These are phyloP conservation scores for Hymenoscyphus albidus DNA, from an alignment of 2,329 filamentous ascomycete species.

Conservation along the genomic window DNA sequence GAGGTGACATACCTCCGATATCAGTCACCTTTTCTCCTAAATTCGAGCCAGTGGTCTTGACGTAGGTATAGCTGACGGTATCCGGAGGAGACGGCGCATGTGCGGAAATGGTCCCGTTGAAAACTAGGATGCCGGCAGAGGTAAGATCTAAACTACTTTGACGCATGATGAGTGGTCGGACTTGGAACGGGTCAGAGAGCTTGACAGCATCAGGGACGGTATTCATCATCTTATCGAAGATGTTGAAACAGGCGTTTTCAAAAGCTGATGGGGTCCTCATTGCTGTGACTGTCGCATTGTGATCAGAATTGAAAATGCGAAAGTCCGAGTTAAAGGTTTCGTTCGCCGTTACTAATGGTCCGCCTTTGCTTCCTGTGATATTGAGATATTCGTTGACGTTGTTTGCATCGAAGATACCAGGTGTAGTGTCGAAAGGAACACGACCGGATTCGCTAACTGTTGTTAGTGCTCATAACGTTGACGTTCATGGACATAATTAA, in stretches of 20 bases:
- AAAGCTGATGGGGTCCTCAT: conserved; percentile 18
- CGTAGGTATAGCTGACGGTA: conserved; percentile 18
- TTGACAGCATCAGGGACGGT: conserved; percentile 17
- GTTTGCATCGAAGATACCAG: conserved; percentile 16
- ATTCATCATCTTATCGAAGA: conserved; percentile 25
- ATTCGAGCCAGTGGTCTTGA: neutral
- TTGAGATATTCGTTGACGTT: conserved; percentile 18
- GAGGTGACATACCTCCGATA: neutral
- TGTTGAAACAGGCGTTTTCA: conserved; percentile 15
- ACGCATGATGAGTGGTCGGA: conserved; percentile 15
- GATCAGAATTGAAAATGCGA: conserved; percentile 19
- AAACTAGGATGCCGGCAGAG: conserved; percentile 11
- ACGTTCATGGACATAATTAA: neutral
- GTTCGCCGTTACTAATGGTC: conserved; percentile 18
- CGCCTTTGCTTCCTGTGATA: conserved; percentile 14
- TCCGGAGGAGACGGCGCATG: conserved; percentile 2
- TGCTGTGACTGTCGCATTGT: conserved; percentile 19
- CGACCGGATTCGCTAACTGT: neutral
- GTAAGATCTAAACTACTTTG: conserved; percentile 15
- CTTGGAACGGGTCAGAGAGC: conserved; percentile 16
- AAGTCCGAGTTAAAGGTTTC: conserved; percentile 16
- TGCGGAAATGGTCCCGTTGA: conserved; percentile 8
- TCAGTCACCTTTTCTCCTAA: neutral
- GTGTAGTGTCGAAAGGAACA: conserved; percentile 19
- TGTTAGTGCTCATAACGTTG: neutral